A percentile compares a stretch with the other conserved stretches of the same genome.
Conservation (phyloP, 1,284 basidiomycete species). For the Leucoagaricus sp. region DNA sequence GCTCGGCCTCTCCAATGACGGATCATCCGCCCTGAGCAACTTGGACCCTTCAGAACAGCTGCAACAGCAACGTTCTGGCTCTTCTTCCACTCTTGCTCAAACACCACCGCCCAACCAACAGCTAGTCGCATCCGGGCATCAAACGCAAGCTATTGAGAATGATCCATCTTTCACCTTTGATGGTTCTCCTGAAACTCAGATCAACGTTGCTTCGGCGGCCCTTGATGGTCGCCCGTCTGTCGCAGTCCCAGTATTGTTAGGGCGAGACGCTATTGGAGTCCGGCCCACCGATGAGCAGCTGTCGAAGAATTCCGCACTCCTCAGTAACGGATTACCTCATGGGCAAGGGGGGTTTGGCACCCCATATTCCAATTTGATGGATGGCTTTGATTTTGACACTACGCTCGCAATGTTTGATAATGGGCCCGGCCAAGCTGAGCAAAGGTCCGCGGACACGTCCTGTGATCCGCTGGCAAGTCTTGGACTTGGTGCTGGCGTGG, state of each 20-base stretch:
- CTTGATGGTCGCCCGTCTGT: background rate
- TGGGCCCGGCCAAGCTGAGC: background rate
- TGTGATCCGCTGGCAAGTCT: conserved; percentile 2
- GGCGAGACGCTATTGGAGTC: background rate
- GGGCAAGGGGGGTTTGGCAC: background rate
- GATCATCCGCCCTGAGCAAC: background rate
- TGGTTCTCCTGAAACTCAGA: background rate
- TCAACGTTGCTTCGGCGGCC: background rate
- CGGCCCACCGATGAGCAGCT: background rate
- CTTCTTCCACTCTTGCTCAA: background rate
- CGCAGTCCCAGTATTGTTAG: background rate
- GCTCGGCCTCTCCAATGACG: background rate
- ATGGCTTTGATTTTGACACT: conserved; percentile 4
- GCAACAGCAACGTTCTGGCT: background rate
- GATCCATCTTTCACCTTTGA: conserved; percentile 1
- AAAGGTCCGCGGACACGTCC: background rate
- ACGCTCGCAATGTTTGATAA: conserved; percentile 3
- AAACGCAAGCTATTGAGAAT: background rate
- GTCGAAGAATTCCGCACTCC: background rate
- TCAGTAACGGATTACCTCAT: background rate
- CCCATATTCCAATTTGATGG: conserved; percentile 6
- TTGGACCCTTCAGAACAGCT: conserved; percentile 6
- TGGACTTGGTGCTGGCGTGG: background rate
- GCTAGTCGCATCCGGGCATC: background rate
- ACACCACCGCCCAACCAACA: conserved; percentile 1